Evolutionary conservation across 1,284 basidiomycete genomes (phyloP), one percentile per base, ranked within the genome.

Genomic region (Pascua guehoae): DNA sequence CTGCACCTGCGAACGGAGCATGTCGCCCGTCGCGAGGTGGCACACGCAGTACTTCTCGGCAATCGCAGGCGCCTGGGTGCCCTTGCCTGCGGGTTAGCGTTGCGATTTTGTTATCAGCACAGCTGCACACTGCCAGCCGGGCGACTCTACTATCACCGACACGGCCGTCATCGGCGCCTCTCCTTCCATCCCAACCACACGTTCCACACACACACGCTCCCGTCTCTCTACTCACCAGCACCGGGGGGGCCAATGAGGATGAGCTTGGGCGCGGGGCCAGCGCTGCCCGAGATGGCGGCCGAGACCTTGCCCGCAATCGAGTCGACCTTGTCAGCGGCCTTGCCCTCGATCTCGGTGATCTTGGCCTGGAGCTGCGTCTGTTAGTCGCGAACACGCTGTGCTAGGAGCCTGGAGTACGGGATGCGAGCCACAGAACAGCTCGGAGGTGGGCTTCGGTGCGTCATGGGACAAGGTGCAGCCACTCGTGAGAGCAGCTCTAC

Each of bases 1-100:
- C 46, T 85, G 70, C 58, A 98, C 93, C 78, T 98, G 93, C 64
- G 94, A 91, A 49, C 95, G 89, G 58, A 98, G 83, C 91, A 98
- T 96, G 81, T 98, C 95, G 41, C 95, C 95, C 37, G 95, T 98
- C 38, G 95, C 94, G 66, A 98, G 83, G 80, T 98, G 95, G 82
- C 95, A 98, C 53, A 98, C 86, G 75, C 91, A 92, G 83, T 89
- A 98, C 74, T 90, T 85, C 64, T 93, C 87, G 52, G 88, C 85
- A 79, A 98, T 95, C 76, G 84, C 85, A 24, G 96, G 95, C 1
- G 93, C 95, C 78, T 98, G 95, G 1, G 95, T 98, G 48, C 95
- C 95, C 83, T 98, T 98, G 66, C 92, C 92, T 95, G 67, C 38
- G 41, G 18, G 47, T 47, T 16, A 52, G 54, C 15, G 41, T 17